A percentile compares a stretch with the other conserved stretches of the same genome.
Evolutionary conservation across 345 rosid genomes (phyloP).

Genomic region (Eucalyptus caleyi): DNA sequence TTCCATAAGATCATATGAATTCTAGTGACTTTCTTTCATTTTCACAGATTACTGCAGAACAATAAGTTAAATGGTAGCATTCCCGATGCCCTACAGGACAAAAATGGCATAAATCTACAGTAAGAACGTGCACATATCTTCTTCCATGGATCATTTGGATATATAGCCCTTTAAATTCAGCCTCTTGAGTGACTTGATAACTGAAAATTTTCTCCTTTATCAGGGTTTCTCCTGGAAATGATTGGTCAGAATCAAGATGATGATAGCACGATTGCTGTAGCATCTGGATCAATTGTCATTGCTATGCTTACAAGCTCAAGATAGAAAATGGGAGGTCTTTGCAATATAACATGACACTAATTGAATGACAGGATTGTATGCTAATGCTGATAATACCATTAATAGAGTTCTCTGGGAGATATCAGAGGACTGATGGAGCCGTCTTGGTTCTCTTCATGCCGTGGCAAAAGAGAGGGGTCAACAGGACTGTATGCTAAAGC

Average conservation of each 20-base stretch:
- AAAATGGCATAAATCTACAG: slow-evolving; percentile 36
- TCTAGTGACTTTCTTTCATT: neutral
- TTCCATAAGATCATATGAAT: neutral
- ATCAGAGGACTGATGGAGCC: neutral
- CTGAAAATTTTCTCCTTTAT: neutral
- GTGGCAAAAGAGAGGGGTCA: neutral
- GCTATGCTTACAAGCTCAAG: neutral
- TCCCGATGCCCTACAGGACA: slow-evolving; percentile 28
- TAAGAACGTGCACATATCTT: slow-evolving; percentile 9
- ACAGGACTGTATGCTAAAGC: neutral
- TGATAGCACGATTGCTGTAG: neutral
- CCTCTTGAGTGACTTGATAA: neutral
- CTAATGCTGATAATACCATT: neutral
- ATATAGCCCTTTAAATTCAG: neutral
- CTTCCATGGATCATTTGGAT: neutral
- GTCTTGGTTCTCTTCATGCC: neutral
- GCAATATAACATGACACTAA: neutral
- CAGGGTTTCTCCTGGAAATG: slow-evolving; percentile 52
- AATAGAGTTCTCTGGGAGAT: neutral
- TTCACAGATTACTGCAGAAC: slow-evolving; percentile 55
- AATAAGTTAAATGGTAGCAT: slow-evolving; percentile 51
- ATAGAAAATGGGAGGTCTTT: neutral
- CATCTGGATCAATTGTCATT: neutral
- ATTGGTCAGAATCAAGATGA: slow-evolving; percentile 2
- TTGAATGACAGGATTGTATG: neutral